Conservation (phyloP, 164 flowering plant genomes). For the Akebia trifoliata region DNA sequence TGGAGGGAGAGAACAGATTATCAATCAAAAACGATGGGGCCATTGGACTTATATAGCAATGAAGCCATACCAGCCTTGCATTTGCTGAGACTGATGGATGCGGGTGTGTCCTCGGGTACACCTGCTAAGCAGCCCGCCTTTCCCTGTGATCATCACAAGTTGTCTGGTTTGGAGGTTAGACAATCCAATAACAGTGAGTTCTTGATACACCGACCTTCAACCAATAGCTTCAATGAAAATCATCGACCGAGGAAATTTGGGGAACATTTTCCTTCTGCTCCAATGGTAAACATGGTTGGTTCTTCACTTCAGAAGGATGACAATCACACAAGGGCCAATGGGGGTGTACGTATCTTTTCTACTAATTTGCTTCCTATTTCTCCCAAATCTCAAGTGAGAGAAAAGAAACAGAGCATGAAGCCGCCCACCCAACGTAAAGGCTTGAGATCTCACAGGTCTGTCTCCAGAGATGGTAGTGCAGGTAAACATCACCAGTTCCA, state of each 20-base stretch:
- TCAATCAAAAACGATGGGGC: conserved; percentile 20
- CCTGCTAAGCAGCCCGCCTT: conserved; percentile 25
- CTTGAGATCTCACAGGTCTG: no score
- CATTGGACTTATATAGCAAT: conserved; percentile 43
- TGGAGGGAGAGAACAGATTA: conserved; percentile 21
- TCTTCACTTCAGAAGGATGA: conserved; percentile 22
- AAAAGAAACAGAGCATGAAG: conserved; percentile 20
- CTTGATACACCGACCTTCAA: conserved; percentile 21
- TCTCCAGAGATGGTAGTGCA: no score
- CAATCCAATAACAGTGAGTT: conserved; percentile 12
- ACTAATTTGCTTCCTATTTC: conserved; percentile 2
- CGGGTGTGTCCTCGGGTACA: conserved; percentile 28
- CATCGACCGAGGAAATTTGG: conserved; percentile 9
- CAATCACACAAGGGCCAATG: no score
- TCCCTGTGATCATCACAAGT: no score
- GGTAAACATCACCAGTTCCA: no score
- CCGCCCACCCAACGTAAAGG: conserved; percentile 16
- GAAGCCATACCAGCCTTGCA: conserved; percentile 65
- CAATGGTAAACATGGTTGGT: conserved; percentile 16
- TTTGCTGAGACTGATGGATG: conserved; percentile 67
- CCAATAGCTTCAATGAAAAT: conserved; percentile 21
- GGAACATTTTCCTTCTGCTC: conserved; percentile 21
- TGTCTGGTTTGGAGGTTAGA: no score
- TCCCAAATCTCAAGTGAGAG: conserved; percentile 17
- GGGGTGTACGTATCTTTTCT: conserved; percentile 9